Percentiles rank a stretch among this genome's conserved stretches.
phyloP scores from a whole-genome alignment of 257 asterid genomes.

The Nicotiana otophora region DNA sequence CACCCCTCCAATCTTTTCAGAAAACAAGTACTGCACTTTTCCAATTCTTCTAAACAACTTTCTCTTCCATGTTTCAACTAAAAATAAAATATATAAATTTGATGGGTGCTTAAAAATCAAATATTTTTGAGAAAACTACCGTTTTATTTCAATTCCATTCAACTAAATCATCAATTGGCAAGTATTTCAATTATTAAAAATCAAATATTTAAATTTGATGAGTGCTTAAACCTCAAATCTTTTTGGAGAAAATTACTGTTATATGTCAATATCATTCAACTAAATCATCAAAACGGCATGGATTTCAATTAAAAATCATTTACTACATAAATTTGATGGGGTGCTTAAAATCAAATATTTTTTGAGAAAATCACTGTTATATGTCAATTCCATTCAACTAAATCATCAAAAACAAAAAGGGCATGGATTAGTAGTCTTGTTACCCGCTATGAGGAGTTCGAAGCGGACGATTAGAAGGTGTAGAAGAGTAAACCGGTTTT shows the following conservation, averaged over 20 bases:
- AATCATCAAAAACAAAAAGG: not conserved
- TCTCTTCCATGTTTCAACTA: not conserved
- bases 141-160: not conserved
- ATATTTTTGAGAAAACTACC: not conserved
- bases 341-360: no score
- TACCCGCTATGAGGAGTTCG: conserved; percentile 99
- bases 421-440: not conserved
- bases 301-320: no score
- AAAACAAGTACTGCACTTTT: not conserved
- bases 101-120: not conserved
- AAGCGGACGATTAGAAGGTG: conserved; percentile 68
- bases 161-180: not conserved
- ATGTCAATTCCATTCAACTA: not conserved
- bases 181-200: no score
- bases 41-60: not conserved
- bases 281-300: not conserved
- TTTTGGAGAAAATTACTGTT: not conserved
- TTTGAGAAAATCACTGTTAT: no score
- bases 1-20: not conserved
- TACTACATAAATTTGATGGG: no score
- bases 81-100: not conserved
- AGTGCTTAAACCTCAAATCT: not conserved
- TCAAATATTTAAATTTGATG: not conserved
- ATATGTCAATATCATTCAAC: not conserved
- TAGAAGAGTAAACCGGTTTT: conserved; percentile 60